A percentile compares a stretch with the other conserved stretches of the same genome.
Evolutionary conservation across 2,329 filamentous ascomycete species (phyloP).

Genomic region (Nemania sp.): DNA sequence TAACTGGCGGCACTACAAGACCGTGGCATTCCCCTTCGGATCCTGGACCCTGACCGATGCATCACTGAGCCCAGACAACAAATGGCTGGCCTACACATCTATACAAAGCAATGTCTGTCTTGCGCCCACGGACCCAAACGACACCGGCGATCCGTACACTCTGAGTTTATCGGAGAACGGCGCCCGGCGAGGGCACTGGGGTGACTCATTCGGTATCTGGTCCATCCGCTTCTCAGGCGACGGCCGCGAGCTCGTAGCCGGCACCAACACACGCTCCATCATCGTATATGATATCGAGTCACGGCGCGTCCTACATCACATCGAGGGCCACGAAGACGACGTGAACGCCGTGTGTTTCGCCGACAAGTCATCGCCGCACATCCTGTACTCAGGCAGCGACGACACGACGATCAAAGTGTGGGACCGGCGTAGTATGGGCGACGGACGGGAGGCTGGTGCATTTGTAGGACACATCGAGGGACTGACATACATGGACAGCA

Average conservation of each 20-base stretch:
- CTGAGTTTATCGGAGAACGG: slow-evolving; percentile 75
- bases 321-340: slow-evolving; percentile 84
- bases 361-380: slow-evolving; percentile 87
- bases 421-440: slow-evolving; percentile 93
- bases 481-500: slow-evolving; percentile 76
- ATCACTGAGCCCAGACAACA: slow-evolving; percentile 89
- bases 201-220: slow-evolving; percentile 76
- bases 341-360: slow-evolving; percentile 98
- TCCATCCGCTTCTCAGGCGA: slow-evolving; percentile 93
- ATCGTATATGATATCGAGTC: slow-evolving; percentile 94
- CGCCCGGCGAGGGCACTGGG: slow-evolving; percentile 46
- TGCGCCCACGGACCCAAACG: slow-evolving; percentile 85
- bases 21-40: slow-evolving; percentile 84
- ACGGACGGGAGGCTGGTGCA: slow-evolving; percentile 76
- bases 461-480: slow-evolving; percentile 76
- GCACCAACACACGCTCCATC: slow-evolving; percentile 81
- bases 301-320: slow-evolving; percentile 76
- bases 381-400: slow-evolving; percentile 95
- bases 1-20: slow-evolving; percentile 96
- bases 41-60: slow-evolving; percentile 98
- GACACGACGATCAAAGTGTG: slow-evolving; percentile 95
- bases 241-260: slow-evolving; percentile 89
- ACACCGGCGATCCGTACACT: slow-evolving; percentile 81
- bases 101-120: slow-evolving; percentile 87
- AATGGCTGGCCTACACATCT: slow-evolving; percentile 90